phyloP scores from a whole-genome alignment of 139 green algal genomes.

The Haematococcus sp. region DNA sequence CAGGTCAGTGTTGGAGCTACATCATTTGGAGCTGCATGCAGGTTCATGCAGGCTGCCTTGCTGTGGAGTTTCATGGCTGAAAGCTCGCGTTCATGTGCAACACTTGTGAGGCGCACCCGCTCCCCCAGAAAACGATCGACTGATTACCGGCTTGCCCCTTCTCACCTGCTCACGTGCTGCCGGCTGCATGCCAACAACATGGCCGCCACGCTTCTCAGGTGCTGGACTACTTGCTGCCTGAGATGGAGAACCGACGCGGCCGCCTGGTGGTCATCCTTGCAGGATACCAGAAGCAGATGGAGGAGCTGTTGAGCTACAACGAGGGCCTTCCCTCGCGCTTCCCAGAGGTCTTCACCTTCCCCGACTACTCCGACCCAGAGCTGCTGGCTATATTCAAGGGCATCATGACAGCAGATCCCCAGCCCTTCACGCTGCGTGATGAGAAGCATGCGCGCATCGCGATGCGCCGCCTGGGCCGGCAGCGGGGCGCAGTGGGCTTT shows the following conservation, averaged over 20 bases:
- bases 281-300: constrained; percentile 52
- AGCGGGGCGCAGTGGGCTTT: constrained; percentile 39
- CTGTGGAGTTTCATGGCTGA: no score
- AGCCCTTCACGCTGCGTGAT: constrained; percentile 35
- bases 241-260: constrained; percentile 45
- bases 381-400: constrained; percentile 33
- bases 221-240: constrained; percentile 44
- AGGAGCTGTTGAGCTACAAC: constrained; percentile 49
- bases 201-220: constrained; percentile 21
- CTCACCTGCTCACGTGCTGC: no score
- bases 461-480: constrained; percentile 28
- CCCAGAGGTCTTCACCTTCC: constrained; percentile 30
- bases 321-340: constrained; percentile 51
- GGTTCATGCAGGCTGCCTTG: background rate
- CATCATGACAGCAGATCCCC: constrained; percentile 11
- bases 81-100: no score
- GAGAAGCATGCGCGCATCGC: constrained; percentile 36
- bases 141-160: no score
- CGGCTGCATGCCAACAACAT: no score
- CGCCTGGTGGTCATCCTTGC: constrained; percentile 50
- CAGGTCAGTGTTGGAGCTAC: constrained; percentile 25
- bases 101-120: no score
- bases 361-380: constrained; percentile 43
- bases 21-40: no score
- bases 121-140: no score